Conservation (phyloP, 2,329 filamentous ascomycete species). For the Mollisia scopiformis region DNA sequence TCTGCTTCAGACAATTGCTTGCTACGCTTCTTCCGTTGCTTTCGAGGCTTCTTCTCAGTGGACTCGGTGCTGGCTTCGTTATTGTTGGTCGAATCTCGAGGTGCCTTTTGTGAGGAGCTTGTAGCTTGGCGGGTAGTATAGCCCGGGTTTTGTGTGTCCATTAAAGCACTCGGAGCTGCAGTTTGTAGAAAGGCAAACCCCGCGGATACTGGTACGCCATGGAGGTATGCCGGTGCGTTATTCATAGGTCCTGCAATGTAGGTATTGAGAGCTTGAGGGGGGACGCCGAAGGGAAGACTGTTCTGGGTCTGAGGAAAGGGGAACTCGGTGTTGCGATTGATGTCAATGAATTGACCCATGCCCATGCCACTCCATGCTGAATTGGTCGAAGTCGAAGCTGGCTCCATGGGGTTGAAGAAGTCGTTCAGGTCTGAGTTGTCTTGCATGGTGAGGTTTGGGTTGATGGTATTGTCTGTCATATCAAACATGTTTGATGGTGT, state of each 20-base stretch:
- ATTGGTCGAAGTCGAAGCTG: not conserved
- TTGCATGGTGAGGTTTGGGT: not conserved
- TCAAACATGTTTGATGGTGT: not conserved
- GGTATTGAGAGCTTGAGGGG: not conserved
- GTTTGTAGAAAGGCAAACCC: not conserved
- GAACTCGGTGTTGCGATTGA: not conserved
- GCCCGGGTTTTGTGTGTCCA: not conserved
- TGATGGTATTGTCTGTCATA: not conserved
- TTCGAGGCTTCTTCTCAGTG: conserved; percentile 1
- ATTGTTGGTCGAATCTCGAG: not conserved
- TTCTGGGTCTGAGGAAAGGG: not conserved
- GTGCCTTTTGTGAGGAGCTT: not conserved
- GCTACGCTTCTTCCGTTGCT: conserved; percentile 1
- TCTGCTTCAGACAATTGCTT: conserved; percentile 10
- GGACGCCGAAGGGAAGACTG: not conserved
- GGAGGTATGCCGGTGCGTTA: not conserved
- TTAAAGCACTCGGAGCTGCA: not conserved
- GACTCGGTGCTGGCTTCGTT: not conserved
- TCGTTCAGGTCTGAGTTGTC: not conserved
- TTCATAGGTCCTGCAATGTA: not conserved
- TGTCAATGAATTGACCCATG: not conserved
- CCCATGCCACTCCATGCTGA: not conserved
- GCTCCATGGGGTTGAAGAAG: not conserved
- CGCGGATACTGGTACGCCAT: not conserved
- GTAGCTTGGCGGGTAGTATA: not conserved